phyloP scores from a whole-genome alignment of 164 flowering plant genomes.

The Nymphaea thermarum region DNA sequence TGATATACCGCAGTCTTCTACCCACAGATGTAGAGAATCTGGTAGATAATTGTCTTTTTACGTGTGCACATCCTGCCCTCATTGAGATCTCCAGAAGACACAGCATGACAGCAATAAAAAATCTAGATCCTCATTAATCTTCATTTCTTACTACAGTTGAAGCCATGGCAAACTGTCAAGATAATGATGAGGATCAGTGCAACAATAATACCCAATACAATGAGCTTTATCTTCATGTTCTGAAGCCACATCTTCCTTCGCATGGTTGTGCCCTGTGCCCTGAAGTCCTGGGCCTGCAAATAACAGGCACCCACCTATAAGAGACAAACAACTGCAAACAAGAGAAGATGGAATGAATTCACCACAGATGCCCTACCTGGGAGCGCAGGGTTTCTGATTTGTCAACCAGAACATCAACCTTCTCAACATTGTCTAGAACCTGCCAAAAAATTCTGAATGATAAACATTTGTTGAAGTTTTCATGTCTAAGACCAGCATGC shows the following conservation, averaged over 20 bases:
- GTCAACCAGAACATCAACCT: constrained; percentile 7
- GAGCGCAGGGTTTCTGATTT: constrained; percentile 4
- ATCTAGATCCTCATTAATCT: not conserved
- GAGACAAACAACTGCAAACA: not conserved
- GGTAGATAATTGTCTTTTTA: too few relatives aligned
- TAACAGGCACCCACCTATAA: not conserved
- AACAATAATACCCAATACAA: constrained; percentile 14
- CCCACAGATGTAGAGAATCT: too few relatives aligned
- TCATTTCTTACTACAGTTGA: constrained; percentile 13
- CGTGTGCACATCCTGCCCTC: too few relatives aligned
- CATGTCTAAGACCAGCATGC: not conserved
- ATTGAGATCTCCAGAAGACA: too few relatives aligned
- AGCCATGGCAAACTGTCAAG: constrained; percentile 15
- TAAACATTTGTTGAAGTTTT: not conserved
- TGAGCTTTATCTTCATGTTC: constrained; percentile 20
- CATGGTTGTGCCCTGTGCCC: constrained; percentile 12
- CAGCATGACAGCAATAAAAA: too few relatives aligned
- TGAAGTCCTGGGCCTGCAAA: constrained; percentile 14
- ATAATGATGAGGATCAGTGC: constrained; percentile 17
- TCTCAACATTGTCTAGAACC: constrained; percentile 6
- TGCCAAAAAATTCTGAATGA: not conserved
- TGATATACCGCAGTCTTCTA: too few relatives aligned
- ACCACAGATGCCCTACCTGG: not conserved
- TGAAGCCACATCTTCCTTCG: constrained; percentile 19
- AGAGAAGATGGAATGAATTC: not conserved